Evolutionary conservation across 208 protist genomes (phyloP).

Genomic region (Leishmania aethiopica): DNA sequence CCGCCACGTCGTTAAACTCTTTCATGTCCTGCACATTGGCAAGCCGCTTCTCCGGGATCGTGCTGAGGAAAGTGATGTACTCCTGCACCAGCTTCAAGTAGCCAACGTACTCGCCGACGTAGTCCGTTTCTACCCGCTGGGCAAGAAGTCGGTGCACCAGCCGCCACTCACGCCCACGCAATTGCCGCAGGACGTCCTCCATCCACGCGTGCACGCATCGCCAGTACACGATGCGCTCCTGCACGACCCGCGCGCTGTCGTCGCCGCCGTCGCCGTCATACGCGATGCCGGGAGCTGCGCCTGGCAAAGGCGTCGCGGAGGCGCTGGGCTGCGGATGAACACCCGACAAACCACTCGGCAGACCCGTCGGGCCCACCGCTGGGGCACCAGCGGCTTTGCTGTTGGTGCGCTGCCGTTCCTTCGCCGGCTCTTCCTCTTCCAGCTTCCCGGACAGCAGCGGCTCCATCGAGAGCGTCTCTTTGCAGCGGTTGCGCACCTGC

Average conservation of each 20-base stretch:
- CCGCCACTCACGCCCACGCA: slow-evolving; percentile 84
- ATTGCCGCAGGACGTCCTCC: slow-evolving; percentile 67
- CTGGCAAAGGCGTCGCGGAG: background rate
- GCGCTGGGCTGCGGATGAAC: background rate
- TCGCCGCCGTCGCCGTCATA: slow-evolving; percentile 24
- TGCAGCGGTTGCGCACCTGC: slow-evolving; percentile 67
- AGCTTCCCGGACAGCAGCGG: slow-evolving; percentile 36
- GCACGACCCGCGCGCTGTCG: slow-evolving; percentile 34
- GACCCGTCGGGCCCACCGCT: background rate
- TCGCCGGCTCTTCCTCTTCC: slow-evolving; percentile 34
- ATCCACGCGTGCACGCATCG: slow-evolving; percentile 68
- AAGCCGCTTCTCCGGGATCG: slow-evolving; percentile 62
- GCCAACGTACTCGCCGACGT: slow-evolving; percentile 66
- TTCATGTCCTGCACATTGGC: slow-evolving; percentile 30
- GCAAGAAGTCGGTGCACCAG: slow-evolving; percentile 74
- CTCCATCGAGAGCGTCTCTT: slow-evolving; percentile 57
- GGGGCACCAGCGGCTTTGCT: slow-evolving; percentile 1
- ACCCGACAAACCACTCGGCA: background rate
- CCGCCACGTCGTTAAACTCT: slow-evolving; percentile 30
- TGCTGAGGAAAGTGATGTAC: slow-evolving; percentile 67
- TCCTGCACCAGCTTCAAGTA: slow-evolving; percentile 62
- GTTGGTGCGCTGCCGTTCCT: slow-evolving; percentile 17
- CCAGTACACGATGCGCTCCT: slow-evolving; percentile 78
- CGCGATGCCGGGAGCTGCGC: background rate
- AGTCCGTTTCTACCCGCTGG: slow-evolving; percentile 72